A percentile compares a stretch with the other conserved stretches of the same genome.
phyloP scores from a whole-genome alignment of 345 rosid species.

The Salix dunnii region DNA sequence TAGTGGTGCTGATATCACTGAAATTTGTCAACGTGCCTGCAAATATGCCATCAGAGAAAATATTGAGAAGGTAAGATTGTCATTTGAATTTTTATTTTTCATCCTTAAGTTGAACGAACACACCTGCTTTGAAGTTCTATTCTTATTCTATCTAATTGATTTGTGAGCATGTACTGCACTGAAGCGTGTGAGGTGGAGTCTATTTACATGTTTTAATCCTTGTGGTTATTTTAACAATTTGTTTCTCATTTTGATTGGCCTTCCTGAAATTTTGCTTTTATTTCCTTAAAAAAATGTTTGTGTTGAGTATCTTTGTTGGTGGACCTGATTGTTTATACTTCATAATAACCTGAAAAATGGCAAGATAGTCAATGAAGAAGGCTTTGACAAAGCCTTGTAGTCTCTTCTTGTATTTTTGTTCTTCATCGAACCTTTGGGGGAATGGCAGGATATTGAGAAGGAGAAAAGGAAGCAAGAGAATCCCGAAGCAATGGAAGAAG shows the following conservation, averaged over 20 bases:
- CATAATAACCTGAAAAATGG: neutral
- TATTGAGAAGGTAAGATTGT: constrained; percentile 25
- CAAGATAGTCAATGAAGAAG: neutral
- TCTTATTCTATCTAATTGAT: neutral
- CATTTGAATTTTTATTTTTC: neutral
- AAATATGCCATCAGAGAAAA: constrained; percentile 40
- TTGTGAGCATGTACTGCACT: neutral
- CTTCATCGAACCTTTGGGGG: neutral
- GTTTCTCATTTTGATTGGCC: neutral
- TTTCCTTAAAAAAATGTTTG: neutral
- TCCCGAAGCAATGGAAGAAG: constrained; percentile 41
- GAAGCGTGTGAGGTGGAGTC: neutral
- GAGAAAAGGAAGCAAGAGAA: constrained; percentile 28
- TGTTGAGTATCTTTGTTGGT: neutral
- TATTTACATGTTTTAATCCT: neutral
- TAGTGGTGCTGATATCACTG: constrained; percentile 38
- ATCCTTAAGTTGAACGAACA: neutral
- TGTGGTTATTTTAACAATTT: neutral
- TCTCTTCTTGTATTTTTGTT: neutral
- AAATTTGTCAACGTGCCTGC: constrained; percentile 38
- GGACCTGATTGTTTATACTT: neutral
- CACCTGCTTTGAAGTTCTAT: neutral
- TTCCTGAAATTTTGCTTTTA: neutral
- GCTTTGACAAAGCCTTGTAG: neutral
- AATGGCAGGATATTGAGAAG: constrained; percentile 29